Evolutionary conservation across 2,329 filamentous ascomycete genomes (phyloP), one percentile per base, ranked within the genome.

Genomic region (Bipolaris zeicola): DNA sequence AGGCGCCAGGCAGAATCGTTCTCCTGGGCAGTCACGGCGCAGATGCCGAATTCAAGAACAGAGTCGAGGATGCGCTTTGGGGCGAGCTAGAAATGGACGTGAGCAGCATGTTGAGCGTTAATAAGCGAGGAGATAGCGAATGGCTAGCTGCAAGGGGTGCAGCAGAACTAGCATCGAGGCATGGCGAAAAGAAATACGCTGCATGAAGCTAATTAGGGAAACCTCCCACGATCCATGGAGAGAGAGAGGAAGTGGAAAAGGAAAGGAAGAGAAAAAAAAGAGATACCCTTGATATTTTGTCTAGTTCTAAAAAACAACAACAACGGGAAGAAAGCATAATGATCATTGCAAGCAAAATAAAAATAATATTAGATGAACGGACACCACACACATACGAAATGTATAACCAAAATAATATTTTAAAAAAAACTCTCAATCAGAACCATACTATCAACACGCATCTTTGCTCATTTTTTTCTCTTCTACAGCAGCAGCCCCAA

Each of bases 401-500:
- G n/a, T 24, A 24, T 28, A 47, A 37, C 20, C 26, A 48, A 37
- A 28, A 26, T 47, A 48, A 28, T 48, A 48, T 22, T 18, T 26
- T 20, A 8, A 26, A 26, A 26, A 7, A 26, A 26, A 24, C 7
- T 14, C 8, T 22, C 2, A 11, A 13, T 2, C 3, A 16, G 6
- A 6, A n/a, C 13, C 28, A 8, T 20, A 13, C 16, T 16, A 20
- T 18, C 18, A 6, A 3, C 16, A 16, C 3, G 2, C 13, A 5
- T 26, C 20, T n/a, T 20, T 20, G 20, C 20, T 20, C 14, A 16
- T 5, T n/a, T 5, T 6, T 6, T 13, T 44, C 26, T 31, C 42
- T 4, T 28, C 26, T 5, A 31, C 26, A 31, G 24, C n/a, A 0
- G 1, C 6, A 6, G 33, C n/a, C 7, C 5, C 28, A 41, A 92